Evolutionary conservation across 768 basidiomycete species (phyloP), one percentile per base, ranked within the genome.

Genomic region (Mycena amicta): DNA sequence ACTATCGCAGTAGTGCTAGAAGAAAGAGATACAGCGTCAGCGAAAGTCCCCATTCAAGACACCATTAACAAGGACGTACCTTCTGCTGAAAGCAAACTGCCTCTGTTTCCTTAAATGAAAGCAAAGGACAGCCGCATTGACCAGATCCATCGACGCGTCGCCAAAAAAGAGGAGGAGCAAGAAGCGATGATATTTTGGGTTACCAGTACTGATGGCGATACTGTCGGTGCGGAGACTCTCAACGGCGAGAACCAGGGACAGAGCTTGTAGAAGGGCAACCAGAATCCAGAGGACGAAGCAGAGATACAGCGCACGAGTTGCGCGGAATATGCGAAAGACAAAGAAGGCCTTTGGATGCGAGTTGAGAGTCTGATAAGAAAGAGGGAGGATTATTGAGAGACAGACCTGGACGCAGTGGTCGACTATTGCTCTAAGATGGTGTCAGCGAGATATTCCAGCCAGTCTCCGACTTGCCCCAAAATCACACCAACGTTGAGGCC

Each of bases 101-200:
- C 61, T 58, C 50, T 56, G 31, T 11, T 41, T n/a, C 39, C 52
- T 58, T n/a, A 62, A 53, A 43, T 62, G 55, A 20, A 46, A 52
- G 39, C 61, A 52, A 26, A 62, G 54, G 6, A 59, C 57, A 12
- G 30, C 50, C 15, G 61, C 56, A 29, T 58, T 62, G 26, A 59
- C 28, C 27, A 62, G 39, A 23, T 62, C 61, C 4, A 59, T 50
- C 28, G 31, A 11, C 15, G 61, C 61, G 23, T 62, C 61, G 12
- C 56, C 53, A 46, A 62, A 58, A 39, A 62, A 59, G 8, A 62
- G 57, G 18, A 62, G 25, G 18, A 28, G 46, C 16, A 62, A 26
- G 30, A 58, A 47, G 51, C 50, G 50, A 13, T 28, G 50, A 46
- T 50, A 55, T 49, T 20, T 53, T 25, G 43, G n/a, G 23, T 30